Conservation (phyloP, 176 grass and related monocot species). For the Aegilops speltoides region DNA sequence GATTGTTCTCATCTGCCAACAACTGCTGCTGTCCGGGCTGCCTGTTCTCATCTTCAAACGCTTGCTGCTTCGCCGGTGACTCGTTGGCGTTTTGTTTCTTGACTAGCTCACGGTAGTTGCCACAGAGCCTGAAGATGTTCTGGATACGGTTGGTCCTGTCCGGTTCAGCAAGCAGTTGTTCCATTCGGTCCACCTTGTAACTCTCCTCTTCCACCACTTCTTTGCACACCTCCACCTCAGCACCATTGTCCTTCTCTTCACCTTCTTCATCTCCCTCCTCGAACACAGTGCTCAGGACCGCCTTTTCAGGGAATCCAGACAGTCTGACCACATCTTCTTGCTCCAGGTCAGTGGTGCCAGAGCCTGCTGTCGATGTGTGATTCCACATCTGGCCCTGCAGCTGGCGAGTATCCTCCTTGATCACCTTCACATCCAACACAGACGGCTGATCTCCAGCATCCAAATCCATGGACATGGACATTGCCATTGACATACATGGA, state of each 20-base stretch:
- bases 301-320: conserved; percentile 60
- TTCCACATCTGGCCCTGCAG: conserved; percentile 37
- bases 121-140: conserved; percentile 89
- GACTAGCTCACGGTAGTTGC: conserved; percentile 66
- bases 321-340: conserved; percentile 43
- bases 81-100: conserved; percentile 28
- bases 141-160: conserved; percentile 64
- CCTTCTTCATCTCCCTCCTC: conserved; percentile 71
- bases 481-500: conserved; percentile 65
- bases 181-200: conserved; percentile 19
- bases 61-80: conserved; percentile 25
- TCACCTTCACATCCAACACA: conserved; percentile 64
- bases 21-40: conserved; percentile 19
- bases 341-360: conserved; percentile 15
- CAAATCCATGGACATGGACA: conserved; percentile 98
- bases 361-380: background rate
- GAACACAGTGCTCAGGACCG: conserved; percentile 65
- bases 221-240: conserved; percentile 72
- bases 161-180: conserved; percentile 18
- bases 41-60: conserved; percentile 40
- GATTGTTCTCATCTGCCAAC: conserved; percentile 25
- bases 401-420: conserved; percentile 61
- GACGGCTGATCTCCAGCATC: conserved; percentile 66
- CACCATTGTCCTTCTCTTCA: conserved; percentile 31
- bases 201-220: conserved; percentile 82